Evolutionary conservation across 371 early-diverging fungal species (phyloP).

Genomic region (Gilbertella persicaria): DNA sequence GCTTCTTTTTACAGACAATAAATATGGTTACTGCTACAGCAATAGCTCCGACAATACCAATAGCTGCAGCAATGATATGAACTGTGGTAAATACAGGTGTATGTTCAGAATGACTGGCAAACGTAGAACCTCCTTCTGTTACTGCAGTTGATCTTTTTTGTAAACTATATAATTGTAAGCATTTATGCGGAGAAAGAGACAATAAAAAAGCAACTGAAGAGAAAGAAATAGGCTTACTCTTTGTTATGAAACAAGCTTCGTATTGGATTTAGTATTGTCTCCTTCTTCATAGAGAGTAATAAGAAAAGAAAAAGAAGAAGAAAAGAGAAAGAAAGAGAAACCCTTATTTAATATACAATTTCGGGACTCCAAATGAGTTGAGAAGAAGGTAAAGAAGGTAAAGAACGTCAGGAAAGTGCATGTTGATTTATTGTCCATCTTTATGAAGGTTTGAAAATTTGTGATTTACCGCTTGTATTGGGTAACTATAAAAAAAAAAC

Average conservation of each 20-base stretch:
- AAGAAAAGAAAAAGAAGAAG: constrained; percentile 5
- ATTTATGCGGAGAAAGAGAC: too few relatives aligned
- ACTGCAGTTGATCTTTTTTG: constrained; percentile 10
- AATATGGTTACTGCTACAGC: constrained; percentile 30
- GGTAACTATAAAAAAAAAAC: too few relatives aligned
- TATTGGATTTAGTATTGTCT: too few relatives aligned
- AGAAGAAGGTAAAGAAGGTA: constrained; percentile 14
- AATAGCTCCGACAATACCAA: constrained; percentile 34
- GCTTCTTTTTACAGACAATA: constrained; percentile 25
- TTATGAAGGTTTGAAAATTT: not conserved
- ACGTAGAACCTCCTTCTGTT: constrained; percentile 12
- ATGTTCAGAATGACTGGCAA: constrained; percentile 25
- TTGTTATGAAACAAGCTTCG: too few relatives aligned
- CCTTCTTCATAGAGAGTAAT: not conserved
- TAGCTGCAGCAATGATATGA: constrained; percentile 38
- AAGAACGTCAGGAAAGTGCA: constrained; percentile 33
- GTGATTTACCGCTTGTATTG: too few relatives aligned
- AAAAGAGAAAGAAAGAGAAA: constrained; percentile 4
- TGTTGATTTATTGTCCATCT: not conserved
- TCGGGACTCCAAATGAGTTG: constrained; percentile 19
- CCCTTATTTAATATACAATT: not conserved
- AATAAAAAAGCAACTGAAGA: too few relatives aligned
- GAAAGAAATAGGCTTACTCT: too few relatives aligned
- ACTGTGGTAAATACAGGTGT: constrained; percentile 36
- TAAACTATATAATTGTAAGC: not conserved